Base-by-base conservation (phyloP, 129 eudicot genomes). In the Scalesia atractyloides region DNA sequence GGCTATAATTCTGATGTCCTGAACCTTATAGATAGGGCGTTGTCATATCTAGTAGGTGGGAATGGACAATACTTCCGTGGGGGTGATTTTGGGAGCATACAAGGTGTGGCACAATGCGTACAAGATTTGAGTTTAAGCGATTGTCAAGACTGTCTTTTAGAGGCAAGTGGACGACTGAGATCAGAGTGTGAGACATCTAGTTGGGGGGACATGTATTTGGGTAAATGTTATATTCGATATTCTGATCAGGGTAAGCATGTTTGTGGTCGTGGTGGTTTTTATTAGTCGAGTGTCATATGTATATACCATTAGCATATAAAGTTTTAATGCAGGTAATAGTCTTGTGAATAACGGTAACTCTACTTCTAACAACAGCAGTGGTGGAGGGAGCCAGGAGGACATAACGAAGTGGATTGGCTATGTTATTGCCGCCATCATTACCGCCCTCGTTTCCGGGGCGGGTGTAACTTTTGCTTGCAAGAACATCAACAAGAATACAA, bases 121-220 rank as follows among this genome's bases (percentile, higher is more conserved):
- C 82, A 77, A 68, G 94, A 88, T 70, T 82, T 88, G 86, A 88
- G 84, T 68, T 14, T 64, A 79, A 50, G 76, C 17, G 80, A 85
- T 75, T 88, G 94, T 59, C 86, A 85, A 67, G 90, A 88, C 80
- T 88, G 94, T 68, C 54, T 88, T 15, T 34, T 64, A 69, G 89
- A 74, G 73, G 94, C 94, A 2, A 76, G 83, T 60, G 74, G 66
- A 53, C 82, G 77, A 77, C 47, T 88, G 64, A 80, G 30, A 66
- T 61, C 62, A 11, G 81, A 71, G 65, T 88, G 94, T n/a, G 86
- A 68, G 22, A 47, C 80, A 3, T 76, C 90, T 9, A 59, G 68
- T 5, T 80, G 76, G 75, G 94, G 94, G 49, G 90, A 88, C 5
- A 82, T 87, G 81, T 87, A 72, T 75, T 68, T 87, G 57, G 87